Evolutionary conservation across 202 grass and related monocot genomes (phyloP), one percentile per base, ranked within the genome.

Genomic region (Carex sylvatica): DNA sequence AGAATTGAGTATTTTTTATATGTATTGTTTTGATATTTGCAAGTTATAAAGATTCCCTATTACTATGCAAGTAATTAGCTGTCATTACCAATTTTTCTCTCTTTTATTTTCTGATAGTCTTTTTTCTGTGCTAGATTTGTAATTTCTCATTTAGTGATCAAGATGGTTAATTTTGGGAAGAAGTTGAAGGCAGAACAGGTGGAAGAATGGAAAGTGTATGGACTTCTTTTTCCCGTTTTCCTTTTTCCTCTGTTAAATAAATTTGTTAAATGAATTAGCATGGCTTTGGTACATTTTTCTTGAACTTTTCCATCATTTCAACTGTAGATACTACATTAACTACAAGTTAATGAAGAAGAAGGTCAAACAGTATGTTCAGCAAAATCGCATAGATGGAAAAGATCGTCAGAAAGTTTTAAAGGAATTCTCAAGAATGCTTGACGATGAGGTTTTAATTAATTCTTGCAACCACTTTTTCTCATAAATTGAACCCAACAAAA

Each of bases 301-400:
- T 82, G n/a, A 0, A 54, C 42, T 71, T 20, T 91, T 44, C 16
- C 84, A 42, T 79, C 83, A 3, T 67, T 84, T 20, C 52, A 47
- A 65, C n/a, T 87, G 14, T 83, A 97, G 94, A 70, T 92, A 97
- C 82, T 97, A 97, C n/a, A 94, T 97, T 33, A 89, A 94, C 70
- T 97, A 97, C 85, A 97, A 97, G 66, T 87, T 88, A 84, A 92
- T 97, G 94, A 97, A 97, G 94, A 97, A 97, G 86, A 89, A 92
- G 86, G 83, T 97, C 61, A 97, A 92, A 84, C 90, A 91, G 80
- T 97, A 94, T 33, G 88, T 91, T 88, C 88, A 92, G 38, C 94
- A 94, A 79, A 94, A 86, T 13, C 83, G 89, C 64, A 36, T 61
- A 64, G 79, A 81, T 42, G 90, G 79, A 73, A 92, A 92, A 89